Evolutionary conservation across 352 stramenopile species (phyloP).

Genomic region (Globisporangium spinosum): DNA sequence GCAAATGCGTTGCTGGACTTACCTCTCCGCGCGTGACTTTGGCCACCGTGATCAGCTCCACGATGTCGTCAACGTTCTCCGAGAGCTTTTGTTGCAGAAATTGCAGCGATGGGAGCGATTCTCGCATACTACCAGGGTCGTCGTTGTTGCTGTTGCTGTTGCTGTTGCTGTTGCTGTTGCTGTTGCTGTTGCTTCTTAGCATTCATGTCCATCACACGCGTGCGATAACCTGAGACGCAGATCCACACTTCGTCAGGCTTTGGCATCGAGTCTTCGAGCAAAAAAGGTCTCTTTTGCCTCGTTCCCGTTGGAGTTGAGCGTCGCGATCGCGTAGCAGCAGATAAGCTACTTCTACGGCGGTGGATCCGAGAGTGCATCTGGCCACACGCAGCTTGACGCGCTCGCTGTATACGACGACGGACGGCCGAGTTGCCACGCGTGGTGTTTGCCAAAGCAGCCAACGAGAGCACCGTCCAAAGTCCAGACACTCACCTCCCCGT

Average conservation of each 20-base stretch:
- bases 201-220: constrained; percentile 29
- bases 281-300: constrained; percentile 42
- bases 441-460: constrained; percentile 62
- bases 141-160: constrained; percentile 19
- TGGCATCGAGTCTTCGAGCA: constrained; percentile 73
- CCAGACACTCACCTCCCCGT: constrained; percentile 72
- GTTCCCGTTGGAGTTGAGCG: constrained; percentile 34
- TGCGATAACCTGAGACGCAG: constrained; percentile 55
- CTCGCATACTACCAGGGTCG: constrained; percentile 13
- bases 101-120: constrained; percentile 30
- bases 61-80: constrained; percentile 45
- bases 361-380: background rate
- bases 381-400: constrained; percentile 44
- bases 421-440: constrained; percentile 55
- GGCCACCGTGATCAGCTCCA: constrained; percentile 67
- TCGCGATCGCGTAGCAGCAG: constrained; percentile 49
- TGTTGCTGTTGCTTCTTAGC: constrained; percentile 23
- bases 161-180: constrained; percentile 13
- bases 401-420: constrained; percentile 42
- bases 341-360: constrained; percentile 39
- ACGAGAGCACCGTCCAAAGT: constrained; percentile 66
- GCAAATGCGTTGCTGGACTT: background rate
- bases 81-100: constrained; percentile 48
- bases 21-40: constrained; percentile 73
- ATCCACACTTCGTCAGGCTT: constrained; percentile 76